phyloP scores from a whole-genome alignment of 2,329 filamentous ascomycete genomes.

The Botrytis tulipae region DNA sequence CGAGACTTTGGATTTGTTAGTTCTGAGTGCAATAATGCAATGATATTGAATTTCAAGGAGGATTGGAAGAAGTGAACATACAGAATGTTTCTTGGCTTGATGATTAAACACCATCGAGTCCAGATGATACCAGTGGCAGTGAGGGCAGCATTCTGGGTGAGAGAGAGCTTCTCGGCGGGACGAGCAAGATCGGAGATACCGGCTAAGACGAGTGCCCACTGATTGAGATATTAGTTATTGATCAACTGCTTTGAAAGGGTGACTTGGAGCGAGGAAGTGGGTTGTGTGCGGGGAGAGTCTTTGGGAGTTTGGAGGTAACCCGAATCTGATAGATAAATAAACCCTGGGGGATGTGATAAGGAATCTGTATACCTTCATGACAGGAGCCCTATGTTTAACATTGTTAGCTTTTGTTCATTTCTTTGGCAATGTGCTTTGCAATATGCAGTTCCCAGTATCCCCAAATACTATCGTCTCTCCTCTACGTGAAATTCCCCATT shows the following conservation, averaged over 20 bases:
- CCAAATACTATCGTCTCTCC: no score
- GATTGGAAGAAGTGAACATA: conserved; percentile 44
- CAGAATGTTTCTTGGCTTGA: conserved; percentile 90
- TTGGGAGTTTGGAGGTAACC: background rate
- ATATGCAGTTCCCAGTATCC: background rate
- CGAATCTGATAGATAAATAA: background rate
- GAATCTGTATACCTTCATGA: conserved; percentile 72
- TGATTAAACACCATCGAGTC: conserved; percentile 98
- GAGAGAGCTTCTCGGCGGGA: conserved; percentile 86
- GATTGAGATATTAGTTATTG: background rate
- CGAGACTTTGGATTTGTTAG: conserved; percentile 56
- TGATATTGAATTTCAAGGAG: conserved; percentile 23
- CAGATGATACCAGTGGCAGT: conserved; percentile 92
- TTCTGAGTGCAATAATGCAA: background rate
- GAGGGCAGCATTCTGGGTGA: conserved; percentile 88
- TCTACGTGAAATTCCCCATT: background rate
- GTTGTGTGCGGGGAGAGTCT: background rate
- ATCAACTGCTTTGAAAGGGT: background rate
- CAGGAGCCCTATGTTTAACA: conserved; percentile 66
- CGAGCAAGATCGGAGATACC: conserved; percentile 89
- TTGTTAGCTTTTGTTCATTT: background rate
- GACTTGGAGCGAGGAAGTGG: background rate
- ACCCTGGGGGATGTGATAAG: no score
- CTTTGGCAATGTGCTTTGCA: background rate
- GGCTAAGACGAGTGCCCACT: conserved; percentile 88